Conservation (phyloP, 208 protist genomes). For the Leishmania lainsoni region DNA sequence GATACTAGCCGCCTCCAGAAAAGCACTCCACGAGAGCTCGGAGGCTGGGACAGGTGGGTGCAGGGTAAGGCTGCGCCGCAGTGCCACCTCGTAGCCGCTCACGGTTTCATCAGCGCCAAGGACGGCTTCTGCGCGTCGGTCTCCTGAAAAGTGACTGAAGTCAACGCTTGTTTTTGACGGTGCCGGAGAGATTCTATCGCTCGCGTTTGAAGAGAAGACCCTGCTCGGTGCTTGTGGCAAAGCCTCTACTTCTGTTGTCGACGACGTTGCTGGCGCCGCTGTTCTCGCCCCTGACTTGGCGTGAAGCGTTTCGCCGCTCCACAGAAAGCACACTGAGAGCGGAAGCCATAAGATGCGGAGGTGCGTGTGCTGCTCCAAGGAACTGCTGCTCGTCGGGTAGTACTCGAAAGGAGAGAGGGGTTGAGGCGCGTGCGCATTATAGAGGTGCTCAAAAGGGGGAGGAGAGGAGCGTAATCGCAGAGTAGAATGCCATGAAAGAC, state of each 20-base stretch:
- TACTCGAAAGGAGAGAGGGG: slow-evolving; percentile 34
- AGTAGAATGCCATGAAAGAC: neutral
- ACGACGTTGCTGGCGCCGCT: neutral
- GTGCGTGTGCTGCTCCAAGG: slow-evolving; percentile 59
- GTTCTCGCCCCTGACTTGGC: neutral
- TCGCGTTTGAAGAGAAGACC: slow-evolving; percentile 3
- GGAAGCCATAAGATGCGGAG: slow-evolving; percentile 80
- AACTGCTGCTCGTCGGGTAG: slow-evolving; percentile 53
- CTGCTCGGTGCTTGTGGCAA: neutral
- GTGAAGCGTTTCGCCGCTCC: slow-evolving; percentile 27
- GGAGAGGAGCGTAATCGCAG: neutral
- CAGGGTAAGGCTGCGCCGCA: slow-evolving; percentile 26
- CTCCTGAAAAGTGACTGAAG: slow-evolving; percentile 7
- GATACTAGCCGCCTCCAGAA: slow-evolving; percentile 5
- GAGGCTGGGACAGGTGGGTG: slow-evolving; percentile 18
- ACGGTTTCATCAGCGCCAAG: slow-evolving; percentile 25
- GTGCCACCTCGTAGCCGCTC: slow-evolving; percentile 32
- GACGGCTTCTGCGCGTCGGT: slow-evolving; percentile 16
- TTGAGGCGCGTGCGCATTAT: slow-evolving; percentile 18
- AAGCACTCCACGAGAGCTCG: slow-evolving; percentile 24
- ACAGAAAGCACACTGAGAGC: slow-evolving; percentile 50
- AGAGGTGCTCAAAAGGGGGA: neutral
- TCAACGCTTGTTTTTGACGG: slow-evolving; percentile 13
- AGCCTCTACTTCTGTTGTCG: neutral
- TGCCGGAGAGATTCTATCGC: neutral